phyloP scores from a whole-genome alignment of 2,329 filamentous ascomycete species.

The Byssoonygena ceratinophila region DNA sequence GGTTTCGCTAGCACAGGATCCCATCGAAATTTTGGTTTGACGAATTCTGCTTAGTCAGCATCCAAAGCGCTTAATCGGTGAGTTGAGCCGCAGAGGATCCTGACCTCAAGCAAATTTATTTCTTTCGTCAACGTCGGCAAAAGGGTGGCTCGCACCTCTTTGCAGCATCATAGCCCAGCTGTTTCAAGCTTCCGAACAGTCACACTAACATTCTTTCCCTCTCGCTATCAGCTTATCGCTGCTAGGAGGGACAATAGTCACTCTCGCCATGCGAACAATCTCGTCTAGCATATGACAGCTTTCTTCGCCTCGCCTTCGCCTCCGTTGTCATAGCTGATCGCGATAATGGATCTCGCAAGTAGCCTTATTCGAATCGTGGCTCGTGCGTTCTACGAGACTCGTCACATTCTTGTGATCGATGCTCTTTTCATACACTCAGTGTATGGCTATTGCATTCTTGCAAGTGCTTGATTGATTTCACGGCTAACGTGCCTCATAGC shows the following conservation, averaged over 20 bases:
- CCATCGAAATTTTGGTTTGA: background rate
- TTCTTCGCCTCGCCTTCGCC: background rate
- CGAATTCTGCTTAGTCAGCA: background rate
- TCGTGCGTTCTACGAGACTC: constrained; percentile 76
- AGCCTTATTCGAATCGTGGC: constrained; percentile 76
- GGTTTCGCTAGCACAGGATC: too few relatives aligned
- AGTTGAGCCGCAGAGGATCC: background rate
- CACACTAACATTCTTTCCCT: background rate
- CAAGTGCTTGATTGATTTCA: constrained; percentile 9
- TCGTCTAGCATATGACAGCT: background rate
- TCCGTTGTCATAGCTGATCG: background rate
- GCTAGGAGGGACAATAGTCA: background rate
- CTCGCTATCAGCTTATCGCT: constrained; percentile 8
- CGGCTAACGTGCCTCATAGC: constrained; percentile 29
- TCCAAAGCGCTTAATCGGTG: background rate
- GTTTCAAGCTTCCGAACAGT: background rate
- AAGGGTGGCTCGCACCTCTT: background rate
- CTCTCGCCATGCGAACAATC: background rate
- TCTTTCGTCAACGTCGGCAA: background rate
- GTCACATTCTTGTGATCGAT: constrained; percentile 72
- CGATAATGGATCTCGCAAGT: constrained; percentile 54
- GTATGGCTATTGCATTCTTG: constrained; percentile 34
- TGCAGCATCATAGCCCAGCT: background rate
- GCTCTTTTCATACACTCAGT: constrained; percentile 65
- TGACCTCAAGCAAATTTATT: background rate